phyloP scores from a whole-genome alignment of 257 asterid species.

The Nicotiana paniculata region DNA sequence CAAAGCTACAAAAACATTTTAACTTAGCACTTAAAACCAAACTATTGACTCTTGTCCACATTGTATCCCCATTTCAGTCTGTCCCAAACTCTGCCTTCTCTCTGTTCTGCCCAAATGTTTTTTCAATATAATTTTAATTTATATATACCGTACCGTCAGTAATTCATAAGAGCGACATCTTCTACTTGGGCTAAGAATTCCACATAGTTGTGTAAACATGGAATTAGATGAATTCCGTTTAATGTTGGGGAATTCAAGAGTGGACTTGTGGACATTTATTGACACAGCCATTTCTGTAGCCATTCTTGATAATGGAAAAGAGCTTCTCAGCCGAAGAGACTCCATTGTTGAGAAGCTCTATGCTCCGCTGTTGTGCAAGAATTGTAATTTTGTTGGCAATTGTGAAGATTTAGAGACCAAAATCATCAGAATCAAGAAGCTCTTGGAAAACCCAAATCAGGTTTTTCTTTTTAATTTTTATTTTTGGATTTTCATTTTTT shows the following conservation, averaged over 20 bases:
- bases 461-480: constrained; percentile 8
- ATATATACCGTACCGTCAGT: too few relatives aligned
- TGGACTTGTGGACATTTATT: constrained; percentile 49
- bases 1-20: neutral
- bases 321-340: constrained; percentile 36
- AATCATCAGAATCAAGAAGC: constrained; percentile 35
- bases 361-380: constrained; percentile 15
- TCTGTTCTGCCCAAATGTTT: neutral
- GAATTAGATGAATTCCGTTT: constrained; percentile 44
- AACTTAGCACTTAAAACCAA: neutral
- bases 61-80: neutral
- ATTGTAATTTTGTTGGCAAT: constrained; percentile 2
- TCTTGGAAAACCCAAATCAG: constrained; percentile 36
- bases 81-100: neutral
- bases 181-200: neutral
- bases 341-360: constrained; percentile 43
- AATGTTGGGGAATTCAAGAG: constrained; percentile 35
- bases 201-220: constrained; percentile 15
- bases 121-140: too few relatives aligned
- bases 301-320: constrained; percentile 31
- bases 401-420: constrained; percentile 16
- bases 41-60: neutral
- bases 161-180: too few relatives aligned
- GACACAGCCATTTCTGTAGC: constrained; percentile 44
- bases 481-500: neutral